Evolutionary conservation across 306 rosid genomes (phyloP).

Genomic region (Casuarina cunninghamiana): DNA sequence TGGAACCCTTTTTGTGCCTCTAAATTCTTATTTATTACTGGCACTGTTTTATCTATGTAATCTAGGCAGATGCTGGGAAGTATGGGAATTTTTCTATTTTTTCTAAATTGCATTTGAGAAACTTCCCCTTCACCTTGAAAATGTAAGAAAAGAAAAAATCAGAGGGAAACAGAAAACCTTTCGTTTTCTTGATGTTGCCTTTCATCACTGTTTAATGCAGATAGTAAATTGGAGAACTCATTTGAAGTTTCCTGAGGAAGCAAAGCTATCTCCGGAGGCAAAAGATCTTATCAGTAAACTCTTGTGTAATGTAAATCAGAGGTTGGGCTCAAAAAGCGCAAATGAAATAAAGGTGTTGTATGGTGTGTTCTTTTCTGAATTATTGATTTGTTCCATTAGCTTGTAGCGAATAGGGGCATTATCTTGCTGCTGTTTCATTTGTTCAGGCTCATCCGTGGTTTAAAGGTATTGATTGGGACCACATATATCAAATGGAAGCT

Average conservation of each 20-base stretch:
- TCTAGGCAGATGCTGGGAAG: neutral
- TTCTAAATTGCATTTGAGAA: neutral
- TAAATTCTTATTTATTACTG: neutral
- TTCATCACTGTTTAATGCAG: slow-evolving; percentile 45
- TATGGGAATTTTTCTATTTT: neutral
- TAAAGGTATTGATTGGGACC: slow-evolving; percentile 72
- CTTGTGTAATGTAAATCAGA: slow-evolving; percentile 79
- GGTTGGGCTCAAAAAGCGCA: slow-evolving; percentile 88
- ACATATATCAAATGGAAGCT: slow-evolving; percentile 91
- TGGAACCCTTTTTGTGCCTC: neutral
- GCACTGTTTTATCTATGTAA: neutral
- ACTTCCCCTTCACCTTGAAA: neutral
- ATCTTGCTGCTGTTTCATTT: slow-evolving; percentile 42
- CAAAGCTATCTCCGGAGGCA: slow-evolving; percentile 73
- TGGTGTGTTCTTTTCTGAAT: slow-evolving; percentile 60
- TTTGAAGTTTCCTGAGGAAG: slow-evolving; percentile 97
- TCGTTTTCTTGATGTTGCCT: slow-evolving; percentile 10
- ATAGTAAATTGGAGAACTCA: slow-evolving; percentile 96
- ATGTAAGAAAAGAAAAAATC: neutral
- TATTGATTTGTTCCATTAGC: slow-evolving; percentile 38
- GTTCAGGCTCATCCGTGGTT: slow-evolving; percentile 83
- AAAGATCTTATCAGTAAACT: slow-evolving; percentile 83
- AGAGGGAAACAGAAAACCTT: neutral
- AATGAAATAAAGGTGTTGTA: slow-evolving; percentile 94
- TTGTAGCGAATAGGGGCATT: slow-evolving; percentile 33